These are phyloP conservation scores for Kodamaea suecica DNA, from an alignment of 1,139 yeast species.

Conservation along the genomic window DNA sequence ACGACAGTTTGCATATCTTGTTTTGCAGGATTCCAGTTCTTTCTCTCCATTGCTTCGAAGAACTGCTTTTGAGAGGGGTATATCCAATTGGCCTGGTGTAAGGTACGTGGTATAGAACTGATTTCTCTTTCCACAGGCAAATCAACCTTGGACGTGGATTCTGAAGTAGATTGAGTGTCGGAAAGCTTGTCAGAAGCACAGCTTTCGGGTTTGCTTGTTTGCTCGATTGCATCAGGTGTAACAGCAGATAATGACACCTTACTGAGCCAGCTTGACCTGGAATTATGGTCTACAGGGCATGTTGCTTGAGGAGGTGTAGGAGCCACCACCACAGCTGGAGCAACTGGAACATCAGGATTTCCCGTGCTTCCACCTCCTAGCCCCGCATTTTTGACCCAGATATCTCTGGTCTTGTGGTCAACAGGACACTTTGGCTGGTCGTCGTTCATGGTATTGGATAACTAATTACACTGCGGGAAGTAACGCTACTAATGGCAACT, in stretches of 20 bases:
- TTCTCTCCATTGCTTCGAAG: slow-evolving; percentile 89
- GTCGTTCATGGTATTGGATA: slow-evolving; percentile 5
- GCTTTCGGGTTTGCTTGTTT: slow-evolving; percentile 27
- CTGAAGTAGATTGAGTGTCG: slow-evolving; percentile 6
- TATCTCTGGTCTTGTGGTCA: slow-evolving; percentile 55
- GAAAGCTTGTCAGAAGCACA: slow-evolving; percentile 43
- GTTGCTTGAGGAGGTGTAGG: slow-evolving; percentile 5
- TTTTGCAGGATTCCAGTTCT: slow-evolving; percentile 81
- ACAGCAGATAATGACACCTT: slow-evolving; percentile 31
- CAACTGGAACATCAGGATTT: not conserved
- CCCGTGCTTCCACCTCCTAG: not conserved
- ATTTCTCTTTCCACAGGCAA: slow-evolving; percentile 70
- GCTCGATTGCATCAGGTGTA: slow-evolving; percentile 38
- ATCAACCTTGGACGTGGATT: slow-evolving; percentile 24
- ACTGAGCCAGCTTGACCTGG: slow-evolving; percentile 22
- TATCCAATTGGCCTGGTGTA: slow-evolving; percentile 68
- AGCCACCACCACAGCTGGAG: slow-evolving; percentile 1
- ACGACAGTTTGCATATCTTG: slow-evolving; percentile 86
- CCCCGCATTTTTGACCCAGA: slow-evolving; percentile 46
- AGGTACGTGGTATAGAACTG: slow-evolving; percentile 83
- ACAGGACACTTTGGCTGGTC: slow-evolving; percentile 60
- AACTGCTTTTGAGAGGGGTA: slow-evolving; percentile 96
- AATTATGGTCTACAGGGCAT: slow-evolving; percentile 29
- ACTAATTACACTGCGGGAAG: not conserved
- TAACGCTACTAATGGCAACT: not conserved